Evolutionary conservation across 2,329 filamentous ascomycete species (phyloP), one percentile per base, ranked within the genome.

Genomic region (Phymatotrichopsis omnivora): DNA sequence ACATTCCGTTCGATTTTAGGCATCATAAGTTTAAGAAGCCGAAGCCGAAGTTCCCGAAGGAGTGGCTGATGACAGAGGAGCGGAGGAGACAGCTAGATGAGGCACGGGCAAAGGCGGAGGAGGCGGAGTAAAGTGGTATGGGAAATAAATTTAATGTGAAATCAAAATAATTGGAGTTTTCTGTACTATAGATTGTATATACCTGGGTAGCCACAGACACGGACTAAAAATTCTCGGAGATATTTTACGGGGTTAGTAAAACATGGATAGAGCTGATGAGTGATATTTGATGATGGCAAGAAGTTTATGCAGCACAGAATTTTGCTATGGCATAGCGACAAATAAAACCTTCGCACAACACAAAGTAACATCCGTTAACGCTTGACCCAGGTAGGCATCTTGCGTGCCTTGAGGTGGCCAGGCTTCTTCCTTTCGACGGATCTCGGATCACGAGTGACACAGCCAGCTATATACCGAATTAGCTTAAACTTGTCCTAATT

Each of bases 381-480:
- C 78, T 95, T 96, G 73, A 96, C 87, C 91, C 93, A 98, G 60
- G 91, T 76, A 50, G 89, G 89, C 78, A 82, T 93, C 78, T 98
- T 98, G 68, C 91, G 83, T 47, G 91, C 89, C 75, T 98, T 98
- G 68, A 93, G 67, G 61, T 85, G 85, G 58, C 91, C 93, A 46
- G 85, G 77, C 76, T 98, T 96, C 80, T 98, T 98, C 65, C 91
- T 89, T 69, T 98, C 91, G 57, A 98, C 93, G 61, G 73, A 79
- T 68, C 89, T 85, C 47, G 80, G 76, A 69, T 98, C 89, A 61
- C 89, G 82, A 41, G 87, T 93, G 54, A 98, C 76, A 65, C 82
- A 86, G 53, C 93, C 93, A 63, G 89, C 91, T 98, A 64, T 45
- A 53, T 47, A 50, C 51, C 55, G 61, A 54, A 60, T n/a, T n/a